Evolutionary conservation across 1,284 basidiomycete genomes (phyloP).

Genomic region (Fomitopsis palustris): DNA sequence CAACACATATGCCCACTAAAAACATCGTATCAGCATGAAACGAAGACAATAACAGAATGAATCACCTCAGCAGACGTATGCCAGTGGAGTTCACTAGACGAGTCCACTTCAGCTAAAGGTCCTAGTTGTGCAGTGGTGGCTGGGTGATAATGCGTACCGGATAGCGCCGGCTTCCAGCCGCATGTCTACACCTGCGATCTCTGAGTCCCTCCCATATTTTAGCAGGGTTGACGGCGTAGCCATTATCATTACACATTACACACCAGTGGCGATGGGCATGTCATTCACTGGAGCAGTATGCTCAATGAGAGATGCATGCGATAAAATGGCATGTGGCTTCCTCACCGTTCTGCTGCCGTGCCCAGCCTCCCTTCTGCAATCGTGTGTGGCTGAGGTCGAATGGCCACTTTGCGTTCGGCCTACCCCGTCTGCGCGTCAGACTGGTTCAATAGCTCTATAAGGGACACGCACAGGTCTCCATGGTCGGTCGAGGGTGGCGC

Average conservation of each 20-base stretch:
- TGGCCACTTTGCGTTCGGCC: constrained; percentile 67
- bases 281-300: constrained; percentile 35
- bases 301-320: neutral
- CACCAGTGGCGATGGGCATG: constrained; percentile 60
- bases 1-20: constrained; percentile 64
- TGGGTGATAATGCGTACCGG: constrained; percentile 39
- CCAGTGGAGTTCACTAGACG: constrained; percentile 67
- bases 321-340: neutral
- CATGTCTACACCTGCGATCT: constrained; percentile 70
- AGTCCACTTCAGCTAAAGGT: too few species aligned
- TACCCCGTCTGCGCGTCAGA: constrained; percentile 17
- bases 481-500: constrained; percentile 67
- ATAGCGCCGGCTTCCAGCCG: constrained; percentile 61
- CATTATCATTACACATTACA: constrained; percentile 3
- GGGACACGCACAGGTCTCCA: constrained; percentile 47
- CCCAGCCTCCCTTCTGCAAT: constrained; percentile 71
- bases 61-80: constrained; percentile 66
- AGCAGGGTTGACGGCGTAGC: neutral
- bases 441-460: constrained; percentile 16
- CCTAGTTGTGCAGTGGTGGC: too few species aligned
- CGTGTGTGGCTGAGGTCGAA: constrained; percentile 68
- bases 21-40: neutral
- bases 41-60: too few species aligned
- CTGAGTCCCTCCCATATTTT: too few species aligned
- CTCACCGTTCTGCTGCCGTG: constrained; percentile 62